Base-by-base conservation (phyloP, 2,329 filamentous ascomycete genomes). In the Xylariaceae sp. region DNA sequence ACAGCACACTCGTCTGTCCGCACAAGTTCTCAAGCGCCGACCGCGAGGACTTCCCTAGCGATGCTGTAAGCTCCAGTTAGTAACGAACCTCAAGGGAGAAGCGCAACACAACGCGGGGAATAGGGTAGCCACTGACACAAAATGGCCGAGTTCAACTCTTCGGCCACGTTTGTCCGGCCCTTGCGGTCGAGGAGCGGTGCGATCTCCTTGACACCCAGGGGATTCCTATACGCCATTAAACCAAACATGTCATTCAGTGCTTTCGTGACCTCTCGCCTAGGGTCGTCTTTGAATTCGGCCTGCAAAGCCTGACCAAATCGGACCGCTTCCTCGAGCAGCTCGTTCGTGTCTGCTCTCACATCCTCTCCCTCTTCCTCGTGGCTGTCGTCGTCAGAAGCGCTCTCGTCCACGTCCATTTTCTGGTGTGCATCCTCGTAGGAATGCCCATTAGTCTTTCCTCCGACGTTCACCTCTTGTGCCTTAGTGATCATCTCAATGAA, bases 101-200 rank as follows among this genome's bases (percentile, higher is more conserved):
- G 7, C 22, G 7, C 22, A 28, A 28, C 4, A 28, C 22, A n/a
- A 28, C 22, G 22, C 22, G 22, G 22, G 22, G 22, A 5, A 7
- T 28, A 7, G 22, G 22, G 7, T 28, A 28, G 22, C 22, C 22
- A 78, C 85, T 74, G 75, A 96, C 91, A 84, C 54, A 99, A 71
- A 62, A 99, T 96, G 43, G 90, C 92, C 55, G 90, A 89, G 70
- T 97, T 97, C 51, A 99, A 76, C 69, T 96, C 92, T 73, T 99
- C 94, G 9, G 92, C 92, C 39, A 97, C 90, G 16, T 83, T 78
- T 16, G 86, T 82, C 41, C 94, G 78, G 1, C 89, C 90, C 47
- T 81, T 82, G 38, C 81, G 78, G 63, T 96, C 89, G 51, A 99
- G 75, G 54, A 97, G 74, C 65, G 90, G 87, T 14, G 87, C 86